Percentiles rank a stretch among this genome's conserved stretches.
These are phyloP conservation scores for Buxus sempervirens DNA, from an alignment of 164 flowering plant genomes.

Conservation along the genomic window DNA sequence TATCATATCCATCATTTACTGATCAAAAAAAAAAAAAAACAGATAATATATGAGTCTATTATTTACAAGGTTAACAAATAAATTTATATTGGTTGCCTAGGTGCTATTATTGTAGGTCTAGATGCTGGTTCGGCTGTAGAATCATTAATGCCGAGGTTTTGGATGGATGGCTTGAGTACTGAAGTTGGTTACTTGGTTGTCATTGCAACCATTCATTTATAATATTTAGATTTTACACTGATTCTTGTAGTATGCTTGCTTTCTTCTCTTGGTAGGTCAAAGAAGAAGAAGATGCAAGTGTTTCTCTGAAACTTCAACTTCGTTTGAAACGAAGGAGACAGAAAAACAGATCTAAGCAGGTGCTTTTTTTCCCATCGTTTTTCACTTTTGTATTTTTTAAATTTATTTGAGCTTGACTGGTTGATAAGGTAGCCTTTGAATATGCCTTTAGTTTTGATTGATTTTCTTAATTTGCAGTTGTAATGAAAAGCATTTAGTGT, in stretches of 20 bases:
- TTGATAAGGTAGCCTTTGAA: not conserved
- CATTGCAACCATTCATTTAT: not conserved
- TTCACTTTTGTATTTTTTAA: not conserved
- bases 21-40: too few relatives aligned
- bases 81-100: too few relatives aligned
- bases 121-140: too few relatives aligned
- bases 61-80: too few relatives aligned
- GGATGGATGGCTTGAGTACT: too few relatives aligned
- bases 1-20: too few relatives aligned
- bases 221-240: not conserved
- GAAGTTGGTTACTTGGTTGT: too few relatives aligned
- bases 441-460: not conserved
- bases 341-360: conserved; percentile 54
- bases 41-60: too few relatives aligned
- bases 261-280: conserved; percentile 54
- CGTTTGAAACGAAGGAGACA: conserved; percentile 67
- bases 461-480: not conserved
- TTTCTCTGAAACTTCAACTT: conserved; percentile 58
- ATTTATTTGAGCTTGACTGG: not conserved
- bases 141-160: too few relatives aligned
- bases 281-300: conserved; percentile 84
- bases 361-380: conserved; percentile 11
- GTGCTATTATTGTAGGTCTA: too few relatives aligned
- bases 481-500: not conserved
- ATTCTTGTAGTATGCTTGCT: not conserved